Evolutionary conservation across 1,284 basidiomycete genomes (phyloP).

Genomic region (Puccinia polysora): DNA sequence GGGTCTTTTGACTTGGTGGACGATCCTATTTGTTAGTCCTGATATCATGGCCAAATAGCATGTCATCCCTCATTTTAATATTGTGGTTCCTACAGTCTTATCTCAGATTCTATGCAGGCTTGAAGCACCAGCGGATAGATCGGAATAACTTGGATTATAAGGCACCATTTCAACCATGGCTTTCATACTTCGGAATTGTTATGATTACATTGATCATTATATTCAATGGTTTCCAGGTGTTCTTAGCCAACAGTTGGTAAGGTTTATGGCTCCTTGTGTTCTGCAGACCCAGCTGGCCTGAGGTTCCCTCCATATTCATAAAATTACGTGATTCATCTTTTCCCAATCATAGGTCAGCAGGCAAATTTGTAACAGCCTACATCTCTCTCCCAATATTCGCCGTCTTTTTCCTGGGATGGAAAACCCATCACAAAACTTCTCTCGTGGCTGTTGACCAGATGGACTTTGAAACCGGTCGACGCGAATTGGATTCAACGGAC

Average conservation of each 20-base stretch:
- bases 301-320: neutral
- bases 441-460: conserved; percentile 62
- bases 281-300: conserved; percentile 45
- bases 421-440: conserved; percentile 58
- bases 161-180: conserved; percentile 63
- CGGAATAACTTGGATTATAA: conserved; percentile 64
- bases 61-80: conserved; percentile 44
- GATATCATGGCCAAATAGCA: conserved; percentile 32
- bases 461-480: conserved; percentile 66
- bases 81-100: conserved; percentile 64
- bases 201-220: conserved; percentile 64
- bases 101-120: conserved; percentile 69
- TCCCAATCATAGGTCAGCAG: conserved; percentile 24
- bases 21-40: conserved; percentile 58
- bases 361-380: conserved; percentile 64
- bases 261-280: conserved; percentile 56
- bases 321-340: too few species aligned
- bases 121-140: conserved; percentile 69
- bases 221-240: conserved; percentile 60
- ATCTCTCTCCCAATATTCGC: conserved; percentile 72
- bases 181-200: conserved; percentile 64
- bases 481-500: conserved; percentile 49
- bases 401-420: conserved; percentile 64
- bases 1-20: conserved; percentile 47
- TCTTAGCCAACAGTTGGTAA: conserved; percentile 70